Evolutionary conservation across 2,329 filamentous ascomycete genomes (phyloP).

Genomic region (Fusarium goolgardi): DNA sequence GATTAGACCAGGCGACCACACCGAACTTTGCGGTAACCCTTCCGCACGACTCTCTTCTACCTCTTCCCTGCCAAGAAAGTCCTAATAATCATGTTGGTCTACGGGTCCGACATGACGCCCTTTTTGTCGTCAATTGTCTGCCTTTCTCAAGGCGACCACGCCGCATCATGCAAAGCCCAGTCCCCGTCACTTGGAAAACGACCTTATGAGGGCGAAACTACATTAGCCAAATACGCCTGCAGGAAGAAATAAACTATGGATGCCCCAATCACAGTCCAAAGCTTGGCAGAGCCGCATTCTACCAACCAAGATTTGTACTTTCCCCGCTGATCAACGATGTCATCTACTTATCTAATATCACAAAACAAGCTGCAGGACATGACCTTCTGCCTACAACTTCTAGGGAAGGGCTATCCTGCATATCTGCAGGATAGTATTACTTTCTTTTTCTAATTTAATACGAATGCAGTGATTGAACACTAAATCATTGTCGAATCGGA

Average conservation of each 20-base stretch:
- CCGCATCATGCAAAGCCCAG: not conserved
- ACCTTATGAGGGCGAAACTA: too few relatives aligned
- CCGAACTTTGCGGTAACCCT: accelerated
- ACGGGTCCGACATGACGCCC: accelerated
- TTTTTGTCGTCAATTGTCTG: accelerated
- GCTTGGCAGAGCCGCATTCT: not conserved
- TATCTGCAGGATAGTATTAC: accelerated
- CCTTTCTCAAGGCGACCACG: not conserved
- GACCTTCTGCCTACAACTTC: accelerated
- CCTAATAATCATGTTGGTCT: accelerated
- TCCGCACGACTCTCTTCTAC: accelerated
- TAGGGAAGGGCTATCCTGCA: not conserved
- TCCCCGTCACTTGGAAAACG: not conserved
- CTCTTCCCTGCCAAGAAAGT: not conserved
- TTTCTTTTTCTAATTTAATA: too few relatives aligned
- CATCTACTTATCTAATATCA: accelerated
- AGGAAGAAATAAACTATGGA: accelerated
- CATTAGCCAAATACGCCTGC: not conserved
- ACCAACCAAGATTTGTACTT: not conserved
- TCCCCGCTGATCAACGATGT: accelerated
- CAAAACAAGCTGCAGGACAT: not conserved
- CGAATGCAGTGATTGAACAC: not conserved
- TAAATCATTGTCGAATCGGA: not conserved
- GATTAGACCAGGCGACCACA: not conserved
- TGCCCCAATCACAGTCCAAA: not conserved